These are phyloP conservation scores for Boletus insuetus DNA, from an alignment of 768 basidiomycete species.

Conservation along the genomic window DNA sequence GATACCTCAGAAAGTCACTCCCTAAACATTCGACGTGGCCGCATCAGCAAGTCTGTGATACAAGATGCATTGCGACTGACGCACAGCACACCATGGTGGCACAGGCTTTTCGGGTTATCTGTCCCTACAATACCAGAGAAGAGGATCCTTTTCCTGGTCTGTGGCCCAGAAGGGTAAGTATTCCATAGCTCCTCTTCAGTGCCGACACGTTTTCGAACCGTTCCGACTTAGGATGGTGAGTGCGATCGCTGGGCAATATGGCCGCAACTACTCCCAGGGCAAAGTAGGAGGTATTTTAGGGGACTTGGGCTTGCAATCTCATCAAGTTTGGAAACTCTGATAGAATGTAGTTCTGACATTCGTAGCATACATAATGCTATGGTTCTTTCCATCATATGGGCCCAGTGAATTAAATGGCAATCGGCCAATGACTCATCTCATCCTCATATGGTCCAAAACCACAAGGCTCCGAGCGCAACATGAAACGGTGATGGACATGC, in stretches of 20 bases:
- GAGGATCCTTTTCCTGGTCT: conserved; percentile 66
- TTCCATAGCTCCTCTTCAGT: neutral
- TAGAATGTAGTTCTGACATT: neutral
- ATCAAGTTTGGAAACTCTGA: conserved; percentile 70
- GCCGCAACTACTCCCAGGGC: conserved; percentile 75
- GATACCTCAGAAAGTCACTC: conserved; percentile 17
- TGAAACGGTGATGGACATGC: no score
- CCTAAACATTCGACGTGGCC: conserved; percentile 42
- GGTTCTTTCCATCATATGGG: neutral
- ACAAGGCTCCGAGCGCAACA: no score
- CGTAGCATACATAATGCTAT: neutral
- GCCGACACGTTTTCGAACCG: neutral
- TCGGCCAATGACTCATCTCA: neutral
- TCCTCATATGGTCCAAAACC: neutral
- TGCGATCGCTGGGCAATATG: conserved; percentile 73
- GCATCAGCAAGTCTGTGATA: conserved; percentile 52
- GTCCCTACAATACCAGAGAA: conserved; percentile 27
- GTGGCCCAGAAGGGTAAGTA: conserved; percentile 80
- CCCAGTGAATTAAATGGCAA: neutral
- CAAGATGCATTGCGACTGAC: conserved; percentile 38
- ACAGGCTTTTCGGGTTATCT: conserved; percentile 17
- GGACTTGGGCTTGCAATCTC: conserved; percentile 57
- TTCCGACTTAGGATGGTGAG: conserved; percentile 59
- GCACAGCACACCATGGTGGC: conserved; percentile 31
- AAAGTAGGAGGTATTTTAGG: conserved; percentile 62